Evolutionary conservation across 768 basidiomycete genomes (phyloP).

Genomic region (Mycena latifolia): DNA sequence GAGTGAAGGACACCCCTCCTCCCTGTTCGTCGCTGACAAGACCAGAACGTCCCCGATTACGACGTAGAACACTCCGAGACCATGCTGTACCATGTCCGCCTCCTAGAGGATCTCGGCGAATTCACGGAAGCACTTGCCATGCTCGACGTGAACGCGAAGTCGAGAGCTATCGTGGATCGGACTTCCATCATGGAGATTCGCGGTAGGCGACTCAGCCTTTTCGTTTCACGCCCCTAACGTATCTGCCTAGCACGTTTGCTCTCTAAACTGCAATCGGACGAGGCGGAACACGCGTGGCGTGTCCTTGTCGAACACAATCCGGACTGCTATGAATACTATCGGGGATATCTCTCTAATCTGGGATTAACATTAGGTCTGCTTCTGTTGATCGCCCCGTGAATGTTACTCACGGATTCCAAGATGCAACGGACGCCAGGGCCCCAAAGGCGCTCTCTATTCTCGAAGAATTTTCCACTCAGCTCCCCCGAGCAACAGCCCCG

Average conservation of each 20-base stretch:
- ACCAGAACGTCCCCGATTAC: constrained; percentile 78
- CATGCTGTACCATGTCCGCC: constrained; percentile 78
- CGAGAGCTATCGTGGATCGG: constrained; percentile 77
- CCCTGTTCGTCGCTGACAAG: constrained; percentile 1
- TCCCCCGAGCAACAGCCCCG: constrained; percentile 79
- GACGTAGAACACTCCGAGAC: constrained; percentile 90
- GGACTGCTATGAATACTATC: constrained; percentile 86
- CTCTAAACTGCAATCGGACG: constrained; percentile 71
- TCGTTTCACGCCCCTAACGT: constrained; percentile 5
- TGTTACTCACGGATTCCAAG: constrained; percentile 41
- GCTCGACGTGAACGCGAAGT: constrained; percentile 75
- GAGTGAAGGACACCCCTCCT: constrained; percentile 32
- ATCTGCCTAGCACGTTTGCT: constrained; percentile 77
- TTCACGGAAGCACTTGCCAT: constrained; percentile 68
- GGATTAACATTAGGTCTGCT: constrained; percentile 74
- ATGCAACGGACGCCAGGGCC: constrained; percentile 62
- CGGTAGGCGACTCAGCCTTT: constrained; percentile 56
- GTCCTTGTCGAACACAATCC: constrained; percentile 87
- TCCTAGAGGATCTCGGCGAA: constrained; percentile 82
- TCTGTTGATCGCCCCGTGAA: background rate
- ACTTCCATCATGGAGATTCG: constrained; percentile 74
- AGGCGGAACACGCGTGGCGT: constrained; percentile 87
- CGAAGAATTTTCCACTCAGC: constrained; percentile 67
- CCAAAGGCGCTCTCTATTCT: constrained; percentile 69
- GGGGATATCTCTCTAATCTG: constrained; percentile 74